Base-by-base conservation (phyloP, 495 filamentous ascomycete genomes). In the Platismatia glauca region DNA sequence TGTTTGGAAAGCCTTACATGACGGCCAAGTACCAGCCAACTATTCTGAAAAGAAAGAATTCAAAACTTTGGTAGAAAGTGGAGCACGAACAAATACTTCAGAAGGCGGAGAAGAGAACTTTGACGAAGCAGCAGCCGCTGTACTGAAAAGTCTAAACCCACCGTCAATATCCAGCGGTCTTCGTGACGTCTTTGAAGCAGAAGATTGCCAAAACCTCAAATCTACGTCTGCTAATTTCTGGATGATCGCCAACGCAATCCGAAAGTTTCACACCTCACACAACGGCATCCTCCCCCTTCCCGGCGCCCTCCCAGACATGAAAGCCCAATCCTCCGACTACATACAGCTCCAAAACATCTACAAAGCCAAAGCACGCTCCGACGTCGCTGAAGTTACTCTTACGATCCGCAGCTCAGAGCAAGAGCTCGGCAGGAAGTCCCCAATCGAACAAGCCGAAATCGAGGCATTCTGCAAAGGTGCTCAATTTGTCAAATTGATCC, bases 21-120 rank as follows among this genome's bases (percentile, higher is more conserved):
- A 81, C 53, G 89, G 88, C 24, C 81, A 81, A 52, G 74, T 80
- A 22, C 94, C 95, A 27, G 71, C 73, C 13, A 86, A 78, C 44
- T 97, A 92, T 77, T 86, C 87, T 63, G 90, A 99, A 61, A 99
- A 97, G 74, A 86, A 78, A 7, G 89, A 84, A 56, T 96, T 97
- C 72, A 79, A 86, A 48, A 79, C 84, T 16, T 71, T 89, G 16
- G 84, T 97, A 0, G 75, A 80, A 59, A 75, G 76, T 9, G 82
- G 83, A 16, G 82, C 87, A 61, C 82, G 94, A 67, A 89, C 78
- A 46, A 76, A 86, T 67, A 93, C 84, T 66, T 72, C 91, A 37
- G 92, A 96, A 75, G 92, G 90, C 39, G 89, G 88, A 64, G 94
- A 97, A 72, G 94, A 98, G 78, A 99, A 99, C 72, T 99, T 88